phyloP scores from a whole-genome alignment of 2,329 filamentous ascomycete genomes.

The Neocucurbitaria cava region DNA sequence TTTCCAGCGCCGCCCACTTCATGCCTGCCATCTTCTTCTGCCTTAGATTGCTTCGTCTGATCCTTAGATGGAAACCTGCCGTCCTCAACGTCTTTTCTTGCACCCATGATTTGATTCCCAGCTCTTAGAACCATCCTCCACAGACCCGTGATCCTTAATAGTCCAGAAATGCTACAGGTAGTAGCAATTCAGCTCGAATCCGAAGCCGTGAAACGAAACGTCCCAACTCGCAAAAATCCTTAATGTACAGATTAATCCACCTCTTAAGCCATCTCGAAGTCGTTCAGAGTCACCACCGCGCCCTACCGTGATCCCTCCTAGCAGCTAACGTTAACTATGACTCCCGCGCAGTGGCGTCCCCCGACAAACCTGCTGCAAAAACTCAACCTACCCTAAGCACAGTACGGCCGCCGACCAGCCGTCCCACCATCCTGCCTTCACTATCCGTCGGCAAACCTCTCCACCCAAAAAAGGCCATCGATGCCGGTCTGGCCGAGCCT shows the following conservation, averaged over 20 bases:
- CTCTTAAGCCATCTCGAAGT: too few species aligned
- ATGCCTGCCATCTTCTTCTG: not conserved
- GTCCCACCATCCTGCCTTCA: not conserved
- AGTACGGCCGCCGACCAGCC: not conserved
- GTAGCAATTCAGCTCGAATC: too few species aligned
- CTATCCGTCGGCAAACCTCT: slow-evolving; percentile 1
- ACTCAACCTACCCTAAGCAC: too few species aligned
- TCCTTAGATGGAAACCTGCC: slow-evolving; percentile 1
- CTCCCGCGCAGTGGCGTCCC: not conserved
- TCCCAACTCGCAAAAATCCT: too few species aligned
- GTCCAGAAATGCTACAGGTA: too few species aligned
- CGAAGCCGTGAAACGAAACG: too few species aligned
- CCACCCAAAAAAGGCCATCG: not conserved
- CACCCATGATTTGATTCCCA: not conserved
- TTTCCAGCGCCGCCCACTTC: slow-evolving; percentile 16
- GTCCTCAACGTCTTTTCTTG: not conserved
- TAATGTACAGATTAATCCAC: too few species aligned
- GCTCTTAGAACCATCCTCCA: not conserved
- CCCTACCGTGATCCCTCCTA: too few species aligned
- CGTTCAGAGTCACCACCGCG: too few species aligned
- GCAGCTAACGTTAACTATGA: not conserved
- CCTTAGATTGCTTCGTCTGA: not conserved
- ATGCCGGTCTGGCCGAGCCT: slow-evolving; percentile 3
- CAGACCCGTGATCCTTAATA: too few species aligned
- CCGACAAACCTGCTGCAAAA: too few species aligned